Evolutionary conservation across 2,329 filamentous ascomycete genomes (phyloP).

Genomic region (Exophiala bonariae): DNA sequence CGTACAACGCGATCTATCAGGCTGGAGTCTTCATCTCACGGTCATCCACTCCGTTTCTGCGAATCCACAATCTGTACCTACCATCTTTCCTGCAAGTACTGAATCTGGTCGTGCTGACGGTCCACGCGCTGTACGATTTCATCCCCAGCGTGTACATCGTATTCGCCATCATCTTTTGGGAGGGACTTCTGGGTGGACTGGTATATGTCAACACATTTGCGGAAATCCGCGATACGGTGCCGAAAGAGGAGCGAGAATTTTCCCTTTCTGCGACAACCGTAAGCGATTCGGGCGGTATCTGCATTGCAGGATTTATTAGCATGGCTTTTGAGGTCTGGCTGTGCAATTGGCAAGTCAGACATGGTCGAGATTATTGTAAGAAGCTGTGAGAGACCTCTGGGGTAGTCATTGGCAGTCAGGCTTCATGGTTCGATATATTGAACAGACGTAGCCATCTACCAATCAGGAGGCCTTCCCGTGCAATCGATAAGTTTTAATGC

Average conservation of each 20-base stretch:
- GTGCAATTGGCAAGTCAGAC: conserved; percentile 80
- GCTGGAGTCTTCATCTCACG: conserved; percentile 92
- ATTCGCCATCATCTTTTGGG: conserved; percentile 87
- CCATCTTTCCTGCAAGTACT: conserved; percentile 78
- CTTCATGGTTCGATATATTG: no score
- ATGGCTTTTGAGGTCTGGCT: conserved; percentile 79
- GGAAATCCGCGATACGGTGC: conserved; percentile 83
- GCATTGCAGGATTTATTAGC: conserved; percentile 78
- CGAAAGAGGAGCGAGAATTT: conserved; percentile 79
- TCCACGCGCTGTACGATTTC: conserved; percentile 77
- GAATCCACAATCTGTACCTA: conserved; percentile 76
- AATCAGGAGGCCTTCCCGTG: no score
- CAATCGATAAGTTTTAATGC: no score
- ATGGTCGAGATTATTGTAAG: conserved; percentile 74
- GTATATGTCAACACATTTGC: conserved; percentile 98
- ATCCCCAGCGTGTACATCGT: conserved; percentile 85
- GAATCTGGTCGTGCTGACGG: conserved; percentile 72
- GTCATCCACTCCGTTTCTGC: conserved; percentile 83
- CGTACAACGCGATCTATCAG: conserved; percentile 94
- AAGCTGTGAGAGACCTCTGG: conserved; percentile 36
- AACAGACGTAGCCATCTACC: no score
- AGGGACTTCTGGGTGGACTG: conserved; percentile 82
- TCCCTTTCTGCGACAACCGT: conserved; percentile 87
- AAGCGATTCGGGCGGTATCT: conserved; percentile 88
- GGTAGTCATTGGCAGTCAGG: no score